Percentiles rank a stretch among this genome's conserved stretches.
Evolutionary conservation across 2,329 filamentous ascomycete species (phyloP).

Genomic region (Colletotrichum sp.): DNA sequence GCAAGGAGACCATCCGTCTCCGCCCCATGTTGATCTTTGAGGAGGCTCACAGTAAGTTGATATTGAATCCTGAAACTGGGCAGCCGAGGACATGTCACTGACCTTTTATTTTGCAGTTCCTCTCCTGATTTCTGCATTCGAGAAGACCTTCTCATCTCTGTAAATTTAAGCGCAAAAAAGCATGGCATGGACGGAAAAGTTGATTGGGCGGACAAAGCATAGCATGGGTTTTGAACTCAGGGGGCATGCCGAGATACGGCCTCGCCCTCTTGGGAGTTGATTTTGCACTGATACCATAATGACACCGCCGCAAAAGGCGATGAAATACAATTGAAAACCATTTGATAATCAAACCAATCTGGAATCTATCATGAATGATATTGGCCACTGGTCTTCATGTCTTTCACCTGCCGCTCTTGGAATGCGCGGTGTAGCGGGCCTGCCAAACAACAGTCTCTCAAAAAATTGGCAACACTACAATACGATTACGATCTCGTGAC

Average conservation of each 20-base stretch:
- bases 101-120: not conserved
- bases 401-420: not conserved
- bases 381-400: not conserved
- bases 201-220: not conserved
- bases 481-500: not conserved
- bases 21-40: conserved; percentile 85
- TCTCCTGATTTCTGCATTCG: conserved; percentile 78
- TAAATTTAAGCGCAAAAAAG: not conserved
- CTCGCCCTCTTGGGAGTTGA: not conserved
- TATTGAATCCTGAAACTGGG: not conserved
- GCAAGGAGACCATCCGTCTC: conserved; percentile 71
- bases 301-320: not conserved
- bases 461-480: not conserved
- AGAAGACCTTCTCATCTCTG: conserved; percentile 69
- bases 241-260: not conserved
- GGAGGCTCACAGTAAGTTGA: conserved; percentile 62
- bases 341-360: not conserved
- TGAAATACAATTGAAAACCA: not conserved
- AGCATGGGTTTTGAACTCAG: not conserved
- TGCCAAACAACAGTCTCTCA: not conserved
- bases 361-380: accelerated
- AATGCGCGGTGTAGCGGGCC: not conserved
- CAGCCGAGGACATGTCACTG: not conserved
- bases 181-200: not conserved
- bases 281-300: conserved; percentile 17